A percentile compares a stretch with the other conserved stretches of the same genome.
Evolutionary conservation across 768 basidiomycete species (phyloP).

Genomic region (Glaciozyma martinii): DNA sequence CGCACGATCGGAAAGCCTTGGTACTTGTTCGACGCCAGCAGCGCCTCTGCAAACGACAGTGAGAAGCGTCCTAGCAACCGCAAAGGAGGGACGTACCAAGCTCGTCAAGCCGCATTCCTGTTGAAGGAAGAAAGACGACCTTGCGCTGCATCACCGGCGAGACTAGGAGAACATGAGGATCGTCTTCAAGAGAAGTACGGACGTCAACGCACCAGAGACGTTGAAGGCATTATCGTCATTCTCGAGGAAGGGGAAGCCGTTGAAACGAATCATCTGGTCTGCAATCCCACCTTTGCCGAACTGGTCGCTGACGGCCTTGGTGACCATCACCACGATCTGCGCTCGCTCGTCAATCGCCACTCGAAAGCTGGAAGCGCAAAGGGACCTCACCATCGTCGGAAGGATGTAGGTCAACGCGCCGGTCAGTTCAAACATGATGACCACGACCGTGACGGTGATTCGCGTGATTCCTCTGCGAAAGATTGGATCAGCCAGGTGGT

Average conservation of each 20-base stretch:
- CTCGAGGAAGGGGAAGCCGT: slow-evolving; percentile 93
- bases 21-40: slow-evolving; percentile 61
- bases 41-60: slow-evolving; percentile 49
- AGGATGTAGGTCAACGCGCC: slow-evolving; percentile 94
- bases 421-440: slow-evolving; percentile 98
- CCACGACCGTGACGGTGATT: slow-evolving; percentile 94
- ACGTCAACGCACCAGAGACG: slow-evolving; percentile 59
- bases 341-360: background rate
- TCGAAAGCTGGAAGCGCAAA: background rate
- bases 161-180: slow-evolving; percentile 37
- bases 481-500: background rate
- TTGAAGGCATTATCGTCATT: slow-evolving; percentile 89
- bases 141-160: slow-evolving; percentile 83
- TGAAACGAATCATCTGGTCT: slow-evolving; percentile 93
- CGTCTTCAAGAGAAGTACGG: too few species aligned
- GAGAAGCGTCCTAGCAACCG: background rate
- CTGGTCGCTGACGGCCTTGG: slow-evolving; percentile 93
- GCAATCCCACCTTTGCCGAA: slow-evolving; percentile 89
- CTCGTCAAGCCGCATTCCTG: slow-evolving; percentile 65
- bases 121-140: slow-evolving; percentile 59
- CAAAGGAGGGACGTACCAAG: slow-evolving; percentile 49
- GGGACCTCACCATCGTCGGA: slow-evolving; percentile 76
- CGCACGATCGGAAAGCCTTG: slow-evolving; percentile 86
- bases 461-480: slow-evolving; percentile 77
- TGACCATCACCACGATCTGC: slow-evolving; percentile 90